Base-by-base conservation (phyloP, 179 eudicot genomes). In the Spinacia oleracea region DNA sequence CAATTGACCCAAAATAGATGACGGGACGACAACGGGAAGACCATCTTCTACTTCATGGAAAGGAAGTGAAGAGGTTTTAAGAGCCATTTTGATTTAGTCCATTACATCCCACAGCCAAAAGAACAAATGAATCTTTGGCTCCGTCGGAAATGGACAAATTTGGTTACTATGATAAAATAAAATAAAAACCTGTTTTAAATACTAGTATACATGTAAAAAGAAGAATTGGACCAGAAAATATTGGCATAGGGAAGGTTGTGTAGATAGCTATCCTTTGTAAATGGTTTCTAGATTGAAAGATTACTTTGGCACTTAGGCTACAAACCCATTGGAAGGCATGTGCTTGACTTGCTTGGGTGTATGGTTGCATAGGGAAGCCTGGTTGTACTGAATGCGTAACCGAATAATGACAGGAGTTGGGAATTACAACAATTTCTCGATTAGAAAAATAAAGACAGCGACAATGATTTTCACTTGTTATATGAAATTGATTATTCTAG, bases 321-420 rank as follows among this genome's bases (percentile, higher is more conserved):
- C 43, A 23, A 11, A 4, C 43, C 55, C 55, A 42, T 46, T n/a
- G 32, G 71, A 7, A 42, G 73, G 23, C 53, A 9, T n/a, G 27
- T 66, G 46, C 70, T 66, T 48, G 53, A 48, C 21, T 48, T 48
- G 53, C 21, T 48, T 68, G 46, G 42, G 35, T n/a, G 72, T n/a
- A 42, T 67, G 71, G 31, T 48, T 25, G 27, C 48, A 23, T 51
- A 51, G 56, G 25, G 56, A 27, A 46, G 48, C 18, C 73, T 70
- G n/a, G 29, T 43, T 70, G 38, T 69, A 12, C 32, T 43, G 34
- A 25, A 46, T 46, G 31, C 31, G 15, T 70, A 31, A 0, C 32
- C 56, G 2, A 50, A 46, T 14, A 70, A 11, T 69, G 48, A 67
- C 29, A 40, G 23, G 56, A 46, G 18, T 21, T 45, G 51, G 12